These are phyloP conservation scores for Aspergillus sp. DNA, from an alignment of 2,329 filamentous ascomycete species.

Conservation along the genomic window DNA sequence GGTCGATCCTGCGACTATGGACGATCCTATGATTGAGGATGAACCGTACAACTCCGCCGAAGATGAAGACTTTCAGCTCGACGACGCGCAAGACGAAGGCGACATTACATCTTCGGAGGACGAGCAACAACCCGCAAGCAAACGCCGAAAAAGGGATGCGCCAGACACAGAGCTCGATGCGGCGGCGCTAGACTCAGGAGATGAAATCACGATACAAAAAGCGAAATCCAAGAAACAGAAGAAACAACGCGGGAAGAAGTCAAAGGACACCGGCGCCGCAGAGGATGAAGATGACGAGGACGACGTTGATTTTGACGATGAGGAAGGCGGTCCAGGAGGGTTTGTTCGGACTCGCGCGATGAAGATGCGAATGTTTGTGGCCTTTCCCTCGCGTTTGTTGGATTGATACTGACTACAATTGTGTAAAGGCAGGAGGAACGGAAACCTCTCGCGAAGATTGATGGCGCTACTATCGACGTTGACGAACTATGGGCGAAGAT, in stretches of 20 bases:
- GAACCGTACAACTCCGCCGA: constrained; percentile 37
- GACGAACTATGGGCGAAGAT: constrained; percentile 54
- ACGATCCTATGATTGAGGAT: constrained; percentile 27
- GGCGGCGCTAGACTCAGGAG: constrained; percentile 52
- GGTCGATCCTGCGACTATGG: constrained; percentile 10
- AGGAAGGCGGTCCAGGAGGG: constrained; percentile 47
- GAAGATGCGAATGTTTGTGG: constrained; percentile 44
- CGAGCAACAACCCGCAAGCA: constrained; percentile 33
- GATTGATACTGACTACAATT: constrained; percentile 1
- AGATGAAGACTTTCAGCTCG: constrained; percentile 39
- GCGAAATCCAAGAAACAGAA: constrained; percentile 41
- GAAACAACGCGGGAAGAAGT: constrained; percentile 34
- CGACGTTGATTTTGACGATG: constrained; percentile 34
- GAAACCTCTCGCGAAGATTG: constrained; percentile 46
- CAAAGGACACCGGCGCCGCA: constrained; percentile 25
- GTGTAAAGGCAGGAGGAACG: constrained; percentile 44
- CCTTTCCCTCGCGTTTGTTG: neutral
- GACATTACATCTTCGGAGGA: constrained; percentile 27
- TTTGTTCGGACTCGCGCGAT: constrained; percentile 55
- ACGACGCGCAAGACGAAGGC: constrained; percentile 32
- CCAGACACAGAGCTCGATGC: constrained; percentile 24
- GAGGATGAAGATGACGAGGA: constrained; percentile 37
- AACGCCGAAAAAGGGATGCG: constrained; percentile 34
- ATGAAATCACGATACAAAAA: constrained; percentile 55
- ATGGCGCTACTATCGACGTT: constrained; percentile 55